Evolutionary conservation across 1,284 basidiomycete genomes (phyloP), one percentile per base, ranked within the genome.

Genomic region (Coniophora puteana): DNA sequence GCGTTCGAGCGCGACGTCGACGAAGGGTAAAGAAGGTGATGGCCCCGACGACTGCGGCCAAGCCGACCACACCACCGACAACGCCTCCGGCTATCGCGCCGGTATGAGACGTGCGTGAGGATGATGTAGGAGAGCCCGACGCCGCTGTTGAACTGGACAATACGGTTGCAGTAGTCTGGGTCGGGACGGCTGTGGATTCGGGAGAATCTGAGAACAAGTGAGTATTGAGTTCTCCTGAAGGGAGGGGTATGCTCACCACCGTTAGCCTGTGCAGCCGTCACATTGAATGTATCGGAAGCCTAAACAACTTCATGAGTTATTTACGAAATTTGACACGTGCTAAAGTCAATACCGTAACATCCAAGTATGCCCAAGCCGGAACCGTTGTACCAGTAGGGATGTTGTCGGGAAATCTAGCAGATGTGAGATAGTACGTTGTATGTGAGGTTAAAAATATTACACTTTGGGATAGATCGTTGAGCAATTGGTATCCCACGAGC

Each of bases 21-120:
- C 48, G 68, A 39, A 52, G 36, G 17, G 55, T 14, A 43, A 62
- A 51, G 49, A 58, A 63, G 30, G 51, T 47, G 5, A 52, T 20
- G 11, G 47, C 38, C 5, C 46, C 58, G 8, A 33, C 53, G 7
- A 68, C 51, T 17, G 61, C 18, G 3, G 56, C 60, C 20, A 61
- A 38, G 8, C 53, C 57, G 1, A 64, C 43, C 5, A 66, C 36
- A 20, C 62, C 71, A 23, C 71, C 71, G 8, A 73, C 55, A 5
- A 70, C 60, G 13, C 68, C 68, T 6, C 53, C 63, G 1, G 55
- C 62, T 12, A 60, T 63, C 7, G 57, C 55, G 4, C 44, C 61
- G 0, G 46, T 36, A 20, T 49, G 40, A 11, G 47, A 45, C 8
- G 11, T 46, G 2, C 13, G 45, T 1, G 41, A 48, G 24, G 24